A percentile compares a stretch with the other conserved stretches of the same genome.
phyloP scores from a whole-genome alignment of 1,139 yeast genomes.

The Scheffersomyces cryptocercus region DNA sequence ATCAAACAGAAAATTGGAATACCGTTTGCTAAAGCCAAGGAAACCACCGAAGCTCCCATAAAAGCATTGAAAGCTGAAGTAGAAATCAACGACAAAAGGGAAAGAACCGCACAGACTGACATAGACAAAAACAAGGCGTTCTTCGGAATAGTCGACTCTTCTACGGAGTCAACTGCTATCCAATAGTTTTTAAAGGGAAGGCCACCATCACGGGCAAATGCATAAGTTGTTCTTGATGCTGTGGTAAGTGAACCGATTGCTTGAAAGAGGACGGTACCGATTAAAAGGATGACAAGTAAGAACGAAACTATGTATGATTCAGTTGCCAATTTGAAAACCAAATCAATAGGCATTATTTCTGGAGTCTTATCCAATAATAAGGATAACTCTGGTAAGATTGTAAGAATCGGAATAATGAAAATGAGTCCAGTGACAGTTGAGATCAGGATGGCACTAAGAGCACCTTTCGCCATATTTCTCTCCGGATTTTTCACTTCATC shows the following conservation, averaged over 20 bases:
- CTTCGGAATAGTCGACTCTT: constrained; percentile 63
- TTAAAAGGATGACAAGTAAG: constrained; percentile 61
- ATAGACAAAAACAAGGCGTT: constrained; percentile 74
- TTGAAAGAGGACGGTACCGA: constrained; percentile 75
- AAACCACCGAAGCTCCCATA: constrained; percentile 82
- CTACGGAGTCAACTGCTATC: constrained; percentile 63
- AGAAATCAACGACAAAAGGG: constrained; percentile 67
- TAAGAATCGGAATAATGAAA: constrained; percentile 68
- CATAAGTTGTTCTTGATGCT: constrained; percentile 83
- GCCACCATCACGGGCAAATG: constrained; percentile 88
- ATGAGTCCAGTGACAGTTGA: constrained; percentile 69
- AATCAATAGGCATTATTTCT: constrained; percentile 64
- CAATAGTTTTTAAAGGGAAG: constrained; percentile 68
- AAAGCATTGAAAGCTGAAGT: constrained; percentile 81
- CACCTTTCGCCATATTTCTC: constrained; percentile 75
- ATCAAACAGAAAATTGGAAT: constrained; percentile 69
- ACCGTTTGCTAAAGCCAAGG: constrained; percentile 75
- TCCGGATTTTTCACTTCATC: constrained; percentile 82
- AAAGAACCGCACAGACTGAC: constrained; percentile 60
- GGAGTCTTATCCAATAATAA: constrained; percentile 59
- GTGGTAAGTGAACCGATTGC: constrained; percentile 82
- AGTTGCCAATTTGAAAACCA: constrained; percentile 70
- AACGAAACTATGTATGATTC: constrained; percentile 67
- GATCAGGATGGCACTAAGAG: constrained; percentile 62
- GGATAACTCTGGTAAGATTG: constrained; percentile 67